Base-by-base conservation (phyloP, 371 early-diverging fungal genomes). In the Parasitella parasitica region DNA sequence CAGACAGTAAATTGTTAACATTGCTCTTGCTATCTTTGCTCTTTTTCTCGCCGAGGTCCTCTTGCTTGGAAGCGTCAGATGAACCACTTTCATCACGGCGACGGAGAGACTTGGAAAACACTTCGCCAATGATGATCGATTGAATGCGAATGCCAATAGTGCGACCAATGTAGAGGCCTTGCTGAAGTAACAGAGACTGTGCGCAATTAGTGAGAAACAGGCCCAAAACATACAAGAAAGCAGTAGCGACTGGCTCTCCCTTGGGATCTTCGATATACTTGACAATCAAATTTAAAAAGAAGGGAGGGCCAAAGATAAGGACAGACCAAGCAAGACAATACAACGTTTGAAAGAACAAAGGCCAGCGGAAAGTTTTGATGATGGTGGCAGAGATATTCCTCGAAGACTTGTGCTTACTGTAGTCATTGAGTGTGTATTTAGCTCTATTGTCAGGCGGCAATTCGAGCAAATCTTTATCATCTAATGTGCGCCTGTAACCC, bases 141-240 rank as follows among this genome's bases (percentile, higher is more conserved):
- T 83, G 76, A 35, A 82, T 72, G 20, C 85, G 85, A 57, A 82
- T 75, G 61, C 75, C 77, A n/a, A 82, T 54, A 2, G 78, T 74
- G 15, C 84, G 79, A 24, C 86, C 86, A 63, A 83, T 82, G 37
- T 84, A 84, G 36, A 86, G 77, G 0, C 79, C 83, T 28, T 76
- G 77, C 52, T 86, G 85, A 13, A 77, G 59, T 18, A 76, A 56
- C 18, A 84, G 43, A 3, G 87, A 82, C 36, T 83, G 80, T 2
- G 73, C 39, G 8, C 73, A 61, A 0, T 78, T 73, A 11, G 82
- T 72, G 38, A 88, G 27, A 64, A 89, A 79, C 24, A 91, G 64
- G 1, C 86, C 88, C 34, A 86, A 54, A 0, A 87, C 88, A 51
- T 86, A 88, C n/a, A 85, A 57, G 36, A 81, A 90, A 1, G 87